Percentiles rank a stretch among this genome's conserved stretches.
Evolutionary conservation across 805 yeast genomes (phyloP).

Genomic region (Brettanomyces custersianus): DNA sequence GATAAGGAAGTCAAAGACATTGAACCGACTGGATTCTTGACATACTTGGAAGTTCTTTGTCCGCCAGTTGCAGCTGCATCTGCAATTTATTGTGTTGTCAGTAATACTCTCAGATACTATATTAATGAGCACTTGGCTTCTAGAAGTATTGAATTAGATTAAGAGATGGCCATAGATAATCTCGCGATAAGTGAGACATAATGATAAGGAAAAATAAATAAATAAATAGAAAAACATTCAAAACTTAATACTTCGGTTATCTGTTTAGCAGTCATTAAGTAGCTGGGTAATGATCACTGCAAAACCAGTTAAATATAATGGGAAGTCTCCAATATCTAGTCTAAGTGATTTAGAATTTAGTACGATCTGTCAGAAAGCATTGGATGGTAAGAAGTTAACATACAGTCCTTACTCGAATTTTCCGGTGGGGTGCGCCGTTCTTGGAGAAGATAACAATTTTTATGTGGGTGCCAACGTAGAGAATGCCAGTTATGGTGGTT

Average conservation of each 20-base stretch:
- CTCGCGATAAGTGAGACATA: too few relatives aligned
- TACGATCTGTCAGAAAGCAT: slow-evolving; percentile 9
- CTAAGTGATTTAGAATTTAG: slow-evolving; percentile 7
- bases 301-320: too few relatives aligned
- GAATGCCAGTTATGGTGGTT: slow-evolving; percentile 80
- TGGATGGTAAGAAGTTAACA: slow-evolving; percentile 27
- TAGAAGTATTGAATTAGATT: too few relatives aligned
- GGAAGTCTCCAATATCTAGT: slow-evolving; percentile 1
- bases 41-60: slow-evolving; percentile 2
- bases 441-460: slow-evolving; percentile 39
- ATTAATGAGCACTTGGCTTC: too few relatives aligned
- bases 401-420: slow-evolving; percentile 71
- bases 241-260: too few relatives aligned
- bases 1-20: slow-evolving; percentile 29
- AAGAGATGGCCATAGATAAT: too few relatives aligned
- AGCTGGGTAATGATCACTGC: too few relatives aligned
- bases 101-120: background rate
- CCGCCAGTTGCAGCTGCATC: slow-evolving; percentile 3
- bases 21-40: slow-evolving; percentile 24
- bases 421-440: slow-evolving; percentile 74
- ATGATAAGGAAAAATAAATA: too few relatives aligned
- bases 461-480: slow-evolving; percentile 83
- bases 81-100: background rate
- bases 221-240: too few relatives aligned
- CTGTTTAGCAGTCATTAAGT: too few relatives aligned